Percentiles rank a stretch among this genome's conserved stretches.
Evolutionary conservation across 2,329 filamentous ascomycete genomes (phyloP).

Genomic region (Calonectria crousiana): DNA sequence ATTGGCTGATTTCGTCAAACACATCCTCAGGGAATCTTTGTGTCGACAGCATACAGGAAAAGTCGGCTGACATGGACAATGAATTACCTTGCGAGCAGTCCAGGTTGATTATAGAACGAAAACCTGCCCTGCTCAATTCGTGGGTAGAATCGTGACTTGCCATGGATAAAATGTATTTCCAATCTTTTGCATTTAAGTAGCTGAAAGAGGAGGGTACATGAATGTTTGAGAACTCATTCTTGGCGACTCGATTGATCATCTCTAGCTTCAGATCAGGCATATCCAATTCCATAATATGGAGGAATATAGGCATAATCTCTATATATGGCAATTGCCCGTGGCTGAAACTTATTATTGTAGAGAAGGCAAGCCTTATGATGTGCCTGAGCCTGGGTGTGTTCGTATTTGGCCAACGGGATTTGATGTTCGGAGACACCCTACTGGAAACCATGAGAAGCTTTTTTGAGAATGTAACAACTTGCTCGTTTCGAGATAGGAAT

Average conservation of each 20-base stretch:
- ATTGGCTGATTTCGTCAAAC: not conserved
- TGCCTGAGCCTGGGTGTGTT: not conserved
- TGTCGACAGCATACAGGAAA: not conserved
- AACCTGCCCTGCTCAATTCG: not conserved
- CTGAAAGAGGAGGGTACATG: no score
- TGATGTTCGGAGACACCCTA: rapidly evolving
- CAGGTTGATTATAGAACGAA: not conserved
- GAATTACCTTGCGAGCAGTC: not conserved
- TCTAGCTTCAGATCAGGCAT: not conserved
- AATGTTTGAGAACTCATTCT: not conserved
- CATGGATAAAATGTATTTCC: not conserved
- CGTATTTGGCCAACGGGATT: not conserved
- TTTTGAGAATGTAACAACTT: not conserved
- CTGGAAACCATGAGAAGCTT: not conserved
- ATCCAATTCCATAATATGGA: not conserved
- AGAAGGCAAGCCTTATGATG: not conserved
- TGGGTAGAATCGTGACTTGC: not conserved
- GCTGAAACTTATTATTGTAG: not conserved
- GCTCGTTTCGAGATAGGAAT: not conserved
- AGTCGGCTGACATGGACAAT: not conserved
- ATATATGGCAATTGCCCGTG: no score
- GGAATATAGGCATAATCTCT: no score
- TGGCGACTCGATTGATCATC: not conserved
- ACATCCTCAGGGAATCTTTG: no score
- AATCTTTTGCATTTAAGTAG: not conserved